These are phyloP conservation scores for Tremellales sp. DNA, from an alignment of 1,284 basidiomycete species.

Conservation along the genomic window DNA sequence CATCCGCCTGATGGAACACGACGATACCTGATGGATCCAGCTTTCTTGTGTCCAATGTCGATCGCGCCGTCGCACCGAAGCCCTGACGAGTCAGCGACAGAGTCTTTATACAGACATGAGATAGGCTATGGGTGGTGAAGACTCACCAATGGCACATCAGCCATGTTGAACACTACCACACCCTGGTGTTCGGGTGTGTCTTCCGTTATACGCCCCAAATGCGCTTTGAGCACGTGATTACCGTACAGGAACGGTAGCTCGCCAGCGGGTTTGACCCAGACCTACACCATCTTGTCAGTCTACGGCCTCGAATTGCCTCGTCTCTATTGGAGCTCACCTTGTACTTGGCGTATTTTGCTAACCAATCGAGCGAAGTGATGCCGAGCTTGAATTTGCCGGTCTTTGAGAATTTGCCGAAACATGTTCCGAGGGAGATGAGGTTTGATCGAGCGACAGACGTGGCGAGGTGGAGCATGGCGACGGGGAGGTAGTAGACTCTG, in stretches of 20 bases:
- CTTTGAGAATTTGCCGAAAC: conserved; percentile 97
- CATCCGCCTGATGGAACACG: conserved; percentile 99
- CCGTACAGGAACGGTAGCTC: conserved; percentile 99
- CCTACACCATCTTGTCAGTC: conserved; percentile 56
- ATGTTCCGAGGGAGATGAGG: conserved; percentile 89
- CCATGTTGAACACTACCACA: conserved; percentile 95
- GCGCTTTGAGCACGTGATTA: conserved; percentile 97
- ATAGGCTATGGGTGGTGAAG: too few relatives aligned
- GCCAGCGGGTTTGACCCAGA: conserved; percentile 99
- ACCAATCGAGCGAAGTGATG: conserved; percentile 85
- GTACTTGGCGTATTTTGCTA: conserved; percentile 96
- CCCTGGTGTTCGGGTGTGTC: conserved; percentile 99
- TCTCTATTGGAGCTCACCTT: conserved; percentile 59
- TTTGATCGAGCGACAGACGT: conserved; percentile 90
- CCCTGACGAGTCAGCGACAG: conserved; percentile 57
- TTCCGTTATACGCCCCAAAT: conserved; percentile 97
- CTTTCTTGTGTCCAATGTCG: conserved; percentile 93
- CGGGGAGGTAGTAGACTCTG: conserved; percentile 85
- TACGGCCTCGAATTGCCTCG: neutral
- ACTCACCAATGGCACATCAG: conserved; percentile 78
- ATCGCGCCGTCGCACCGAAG: conserved; percentile 95
- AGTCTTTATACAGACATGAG: neutral
- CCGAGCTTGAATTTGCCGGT: conserved; percentile 97
- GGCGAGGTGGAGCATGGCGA: conserved; percentile 85
- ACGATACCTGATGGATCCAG: conserved; percentile 97